These are phyloP conservation scores for Calonectria crousiana DNA, from an alignment of 2,329 filamentous ascomycete genomes.

Conservation along the genomic window DNA sequence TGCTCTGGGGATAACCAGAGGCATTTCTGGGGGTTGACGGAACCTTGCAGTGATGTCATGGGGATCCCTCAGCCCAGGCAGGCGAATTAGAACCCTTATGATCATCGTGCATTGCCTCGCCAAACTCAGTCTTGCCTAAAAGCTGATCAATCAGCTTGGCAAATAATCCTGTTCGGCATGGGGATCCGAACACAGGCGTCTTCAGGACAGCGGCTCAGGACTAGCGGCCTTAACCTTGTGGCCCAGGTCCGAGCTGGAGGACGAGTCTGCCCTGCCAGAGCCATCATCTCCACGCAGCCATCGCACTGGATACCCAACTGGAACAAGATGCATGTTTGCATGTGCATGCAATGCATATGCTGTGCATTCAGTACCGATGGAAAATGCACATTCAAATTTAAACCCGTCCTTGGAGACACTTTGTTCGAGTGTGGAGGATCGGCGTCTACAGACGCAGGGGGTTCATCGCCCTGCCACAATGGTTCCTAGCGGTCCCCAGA, in stretches of 20 bases:
- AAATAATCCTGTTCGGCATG: neutral
- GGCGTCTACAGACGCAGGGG: neutral
- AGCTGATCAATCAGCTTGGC: neutral
- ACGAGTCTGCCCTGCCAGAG: neutral
- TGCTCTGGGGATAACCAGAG: neutral
- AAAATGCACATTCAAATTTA: neutral
- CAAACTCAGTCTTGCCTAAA: neutral
- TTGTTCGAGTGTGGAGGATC: neutral
- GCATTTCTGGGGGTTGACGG: neutral
- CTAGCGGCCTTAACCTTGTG: neutral
- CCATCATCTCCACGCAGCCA: neutral
- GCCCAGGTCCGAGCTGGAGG: neutral
- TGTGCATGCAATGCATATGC: neutral
- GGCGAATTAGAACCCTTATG: neutral
- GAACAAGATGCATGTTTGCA: neutral
- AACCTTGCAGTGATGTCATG: neutral
- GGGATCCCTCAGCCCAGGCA: neutral
- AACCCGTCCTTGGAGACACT: neutral
- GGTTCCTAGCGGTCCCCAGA: neutral
- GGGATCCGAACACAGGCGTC: neutral
- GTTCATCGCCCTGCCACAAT: slow-evolving; percentile 1
- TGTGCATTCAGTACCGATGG: neutral
- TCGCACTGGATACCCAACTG: slow-evolving; percentile 11
- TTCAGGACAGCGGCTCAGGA: neutral
- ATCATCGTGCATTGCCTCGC: neutral